These are phyloP conservation scores for Hygrophorus pudorinus DNA, from an alignment of 768 basidiomycete genomes.

Conservation along the genomic window DNA sequence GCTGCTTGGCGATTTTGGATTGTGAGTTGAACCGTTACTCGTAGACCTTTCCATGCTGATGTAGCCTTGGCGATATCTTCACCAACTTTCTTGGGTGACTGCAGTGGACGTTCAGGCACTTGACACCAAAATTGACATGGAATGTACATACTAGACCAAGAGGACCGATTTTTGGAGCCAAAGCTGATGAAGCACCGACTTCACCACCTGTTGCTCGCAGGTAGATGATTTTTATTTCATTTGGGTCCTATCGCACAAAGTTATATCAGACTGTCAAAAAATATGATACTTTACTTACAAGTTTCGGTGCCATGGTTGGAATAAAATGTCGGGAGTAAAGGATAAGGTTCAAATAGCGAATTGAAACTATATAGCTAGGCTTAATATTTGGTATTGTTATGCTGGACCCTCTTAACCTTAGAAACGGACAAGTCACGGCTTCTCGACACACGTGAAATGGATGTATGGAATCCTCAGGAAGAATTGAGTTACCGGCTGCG, in stretches of 20 bases:
- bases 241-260: slow-evolving; percentile 66
- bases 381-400: too few relatives aligned
- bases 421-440: slow-evolving; percentile 12
- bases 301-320: slow-evolving; percentile 67
- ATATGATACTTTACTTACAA: slow-evolving; percentile 47
- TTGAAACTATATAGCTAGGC: too few relatives aligned
- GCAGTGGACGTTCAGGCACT: slow-evolving; percentile 1
- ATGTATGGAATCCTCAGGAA: slow-evolving; percentile 70
- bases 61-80: slow-evolving; percentile 99
- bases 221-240: slow-evolving; percentile 98
- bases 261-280: neutral
- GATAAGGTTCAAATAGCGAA: too few relatives aligned
- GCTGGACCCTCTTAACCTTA: neutral
- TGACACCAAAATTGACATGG: slow-evolving; percentile 1
- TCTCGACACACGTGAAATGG: slow-evolving; percentile 53
- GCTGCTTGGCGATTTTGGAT: slow-evolving; percentile 99
- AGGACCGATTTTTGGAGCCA: slow-evolving; percentile 99
- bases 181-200: slow-evolving; percentile 96
- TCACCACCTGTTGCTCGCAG: slow-evolving; percentile 98
- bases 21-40: slow-evolving; percentile 96
- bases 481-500: slow-evolving; percentile 69
- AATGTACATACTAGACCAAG: slow-evolving; percentile 80
- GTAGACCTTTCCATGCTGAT: slow-evolving; percentile 97
- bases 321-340: too few relatives aligned
- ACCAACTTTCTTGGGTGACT: slow-evolving; percentile 99